Base-by-base conservation (phyloP, 116 monocot genomes). In the Iris pallida region DNA sequence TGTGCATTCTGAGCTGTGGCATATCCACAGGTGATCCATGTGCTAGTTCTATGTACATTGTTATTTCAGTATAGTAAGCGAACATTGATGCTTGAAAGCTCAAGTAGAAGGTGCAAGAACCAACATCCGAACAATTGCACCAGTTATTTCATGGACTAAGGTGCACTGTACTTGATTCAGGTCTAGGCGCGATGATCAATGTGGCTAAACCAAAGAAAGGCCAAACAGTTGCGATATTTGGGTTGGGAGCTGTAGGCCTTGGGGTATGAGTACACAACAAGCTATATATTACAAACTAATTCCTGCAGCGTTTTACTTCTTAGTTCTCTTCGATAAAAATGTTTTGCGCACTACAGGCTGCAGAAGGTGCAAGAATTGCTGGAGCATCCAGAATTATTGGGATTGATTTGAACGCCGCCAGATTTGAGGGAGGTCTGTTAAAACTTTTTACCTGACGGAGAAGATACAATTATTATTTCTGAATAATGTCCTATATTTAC, bases 1-100 rank as follows among this genome's bases (percentile, higher is more conserved):
- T 82, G 4, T 82, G 86, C 51, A 58, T 86, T 19, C 72, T 86
- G n/a, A 86, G 86, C 57, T 86, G 82, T 55, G 82, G 86, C 43
- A 79, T 86, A 69, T 76, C 86, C 13, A 82, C 86, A 43, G 81
- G 85, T 82, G 45, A 75, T 19, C 30, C 13, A 51, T 51, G 49
- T 7, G 7, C 49, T 51, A 9, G 13, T 13, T 51, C 49, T 51
- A 51, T 7, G 1, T 4, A 9, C 49, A 1, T 13, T 51, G 13
- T 2, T 13, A 9, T 51, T 51, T 51, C 49, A 51, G 13, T 4
- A 51, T 51, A 51, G 49, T 51, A 51, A 13, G 7, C 1, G 49
- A 9, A 51, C 13, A 51, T 13, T 51, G 49, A 13, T 51, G 13
- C 13, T 9, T 51, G 49, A 51, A 51, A 30, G 30, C 30, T 47